A percentile compares a stretch with the other conserved stretches of the same genome.
Conservation (phyloP, 139 green algal genomes). For the Coelastrella sp. region DNA sequence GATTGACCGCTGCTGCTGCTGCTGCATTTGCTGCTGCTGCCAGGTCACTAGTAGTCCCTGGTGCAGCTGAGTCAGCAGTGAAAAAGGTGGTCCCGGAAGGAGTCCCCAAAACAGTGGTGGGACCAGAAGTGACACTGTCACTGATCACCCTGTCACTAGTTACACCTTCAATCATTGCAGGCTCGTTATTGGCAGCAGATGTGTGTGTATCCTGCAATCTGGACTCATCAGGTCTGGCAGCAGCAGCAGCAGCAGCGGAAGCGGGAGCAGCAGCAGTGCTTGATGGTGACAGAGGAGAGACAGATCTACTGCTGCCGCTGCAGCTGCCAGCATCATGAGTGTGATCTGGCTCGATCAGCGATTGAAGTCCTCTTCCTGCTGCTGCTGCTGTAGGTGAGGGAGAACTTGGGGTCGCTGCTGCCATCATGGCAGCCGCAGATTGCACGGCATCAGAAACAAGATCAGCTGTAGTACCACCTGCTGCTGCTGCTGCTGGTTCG, state of each 20-base stretch:
- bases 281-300: neutral
- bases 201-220: no score
- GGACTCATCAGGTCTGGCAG: no score
- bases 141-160: no score
- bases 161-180: no score
- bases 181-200: no score
- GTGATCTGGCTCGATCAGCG: neutral
- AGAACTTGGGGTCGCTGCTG: neutral
- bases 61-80: neutral
- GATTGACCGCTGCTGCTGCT: neutral
- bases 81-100: neutral
- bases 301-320: neutral
- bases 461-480: neutral
- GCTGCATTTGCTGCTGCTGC: neutral
- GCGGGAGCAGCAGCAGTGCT: neutral
- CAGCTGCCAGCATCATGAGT: neutral
- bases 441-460: neutral
- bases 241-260: neutral
- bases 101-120: neutral
- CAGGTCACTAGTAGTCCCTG: neutral
- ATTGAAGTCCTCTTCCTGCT: constrained; percentile 1
- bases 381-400: neutral
- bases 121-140: neutral
- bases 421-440: neutral
- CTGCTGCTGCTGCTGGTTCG: neutral